A percentile compares a stretch with the other conserved stretches of the same genome.
Conservation (phyloP, 139 green algal genomes). For the Marvania coccoides region DNA sequence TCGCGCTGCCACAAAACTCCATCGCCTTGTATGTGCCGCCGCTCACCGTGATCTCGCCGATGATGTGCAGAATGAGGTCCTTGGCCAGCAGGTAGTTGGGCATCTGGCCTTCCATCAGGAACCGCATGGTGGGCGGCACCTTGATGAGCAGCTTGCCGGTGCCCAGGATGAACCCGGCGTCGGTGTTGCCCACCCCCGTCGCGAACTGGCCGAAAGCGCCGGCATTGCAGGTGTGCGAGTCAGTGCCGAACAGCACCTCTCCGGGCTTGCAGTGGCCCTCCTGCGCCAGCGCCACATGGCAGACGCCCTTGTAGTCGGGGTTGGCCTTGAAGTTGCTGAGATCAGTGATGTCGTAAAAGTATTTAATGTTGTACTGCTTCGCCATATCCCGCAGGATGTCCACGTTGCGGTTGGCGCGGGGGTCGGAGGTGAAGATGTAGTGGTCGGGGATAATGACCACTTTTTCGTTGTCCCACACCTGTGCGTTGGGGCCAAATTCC, state of each 20-base stretch:
- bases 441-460: slow-evolving; percentile 95
- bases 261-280: slow-evolving; percentile 58
- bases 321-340: slow-evolving; percentile 86
- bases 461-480: slow-evolving; percentile 87
- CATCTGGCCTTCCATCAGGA: slow-evolving; percentile 91
- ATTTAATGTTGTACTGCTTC: slow-evolving; percentile 85
- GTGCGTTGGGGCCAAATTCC: slow-evolving; percentile 85
- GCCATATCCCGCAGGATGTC: slow-evolving; percentile 72
- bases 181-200: slow-evolving; percentile 91
- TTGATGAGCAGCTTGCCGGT: slow-evolving; percentile 96
- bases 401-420: slow-evolving; percentile 92
- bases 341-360: slow-evolving; percentile 97
- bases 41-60: slow-evolving; percentile 85
- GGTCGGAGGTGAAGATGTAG: slow-evolving; percentile 95
- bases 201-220: slow-evolving; percentile 95
- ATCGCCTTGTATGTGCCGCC: slow-evolving; percentile 76
- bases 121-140: slow-evolving; percentile 88
- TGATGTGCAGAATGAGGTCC: slow-evolving; percentile 95
- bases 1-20: slow-evolving; percentile 79
- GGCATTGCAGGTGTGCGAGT: slow-evolving; percentile 95
- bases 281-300: slow-evolving; percentile 88
- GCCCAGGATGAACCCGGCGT: slow-evolving; percentile 93
- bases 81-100: slow-evolving; percentile 84
- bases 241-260: slow-evolving; percentile 95
- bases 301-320: slow-evolving; percentile 96